Evolutionary conservation across 352 stramenopile species (phyloP).

Genomic region (Phytophthora multivora): DNA sequence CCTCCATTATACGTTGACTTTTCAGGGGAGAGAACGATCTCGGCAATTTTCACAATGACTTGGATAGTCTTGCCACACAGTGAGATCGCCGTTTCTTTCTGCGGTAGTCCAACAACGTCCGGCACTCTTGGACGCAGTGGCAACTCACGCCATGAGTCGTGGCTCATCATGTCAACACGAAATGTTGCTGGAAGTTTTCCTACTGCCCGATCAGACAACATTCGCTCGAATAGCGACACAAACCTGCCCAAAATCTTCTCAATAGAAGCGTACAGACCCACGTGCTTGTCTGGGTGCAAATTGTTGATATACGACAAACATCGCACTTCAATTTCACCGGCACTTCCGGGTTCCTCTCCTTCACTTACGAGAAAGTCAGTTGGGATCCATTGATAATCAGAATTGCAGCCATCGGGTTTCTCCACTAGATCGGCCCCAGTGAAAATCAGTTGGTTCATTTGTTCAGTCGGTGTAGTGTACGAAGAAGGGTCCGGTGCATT

Average conservation of each 20-base stretch:
- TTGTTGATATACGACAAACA: conserved; percentile 64
- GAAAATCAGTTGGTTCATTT: conserved; percentile 44
- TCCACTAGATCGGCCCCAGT: conserved; percentile 7
- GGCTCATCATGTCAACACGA: conserved; percentile 8
- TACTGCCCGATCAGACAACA: conserved; percentile 11
- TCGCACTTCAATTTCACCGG: conserved; percentile 5
- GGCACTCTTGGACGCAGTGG: conserved; percentile 21
- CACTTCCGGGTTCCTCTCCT: background rate
- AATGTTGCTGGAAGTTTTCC: background rate
- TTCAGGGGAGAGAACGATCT: conserved; percentile 50
- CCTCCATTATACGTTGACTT: conserved; percentile 45
- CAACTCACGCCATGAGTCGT: conserved; percentile 18
- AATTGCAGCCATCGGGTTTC: conserved; percentile 9
- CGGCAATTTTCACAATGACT: conserved; percentile 58
- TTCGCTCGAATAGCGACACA: conserved; percentile 45
- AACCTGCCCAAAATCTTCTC: conserved; percentile 38
- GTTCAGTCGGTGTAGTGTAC: conserved; percentile 13
- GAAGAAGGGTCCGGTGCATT: background rate
- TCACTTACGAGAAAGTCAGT: conserved; percentile 34
- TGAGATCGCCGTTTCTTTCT: conserved; percentile 1
- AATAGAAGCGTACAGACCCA: conserved; percentile 38
- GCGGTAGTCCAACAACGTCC: background rate
- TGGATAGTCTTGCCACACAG: conserved; percentile 36
- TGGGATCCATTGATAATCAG: conserved; percentile 51
- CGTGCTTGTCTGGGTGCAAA: conserved; percentile 38